Percentiles rank a stretch among this genome's conserved stretches.
Conservation (phyloP, 371 early-diverging fungal genomes). For the Mucor indicus region DNA sequence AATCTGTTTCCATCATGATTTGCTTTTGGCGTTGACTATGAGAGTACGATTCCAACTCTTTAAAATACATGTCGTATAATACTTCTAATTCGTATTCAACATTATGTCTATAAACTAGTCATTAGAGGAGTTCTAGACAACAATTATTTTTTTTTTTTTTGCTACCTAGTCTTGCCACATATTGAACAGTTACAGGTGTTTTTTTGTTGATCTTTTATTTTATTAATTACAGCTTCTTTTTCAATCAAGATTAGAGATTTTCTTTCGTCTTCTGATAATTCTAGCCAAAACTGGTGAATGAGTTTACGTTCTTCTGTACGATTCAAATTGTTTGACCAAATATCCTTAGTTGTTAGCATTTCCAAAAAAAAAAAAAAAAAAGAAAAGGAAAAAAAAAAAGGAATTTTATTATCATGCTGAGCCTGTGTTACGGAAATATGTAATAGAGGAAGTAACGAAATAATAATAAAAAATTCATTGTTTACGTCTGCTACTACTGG, state of each 20-base stretch:
- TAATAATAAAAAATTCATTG: no score
- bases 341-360: no score
- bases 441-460: no score
- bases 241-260: constrained; percentile 82
- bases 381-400: no score
- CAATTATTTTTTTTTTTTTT: background rate
- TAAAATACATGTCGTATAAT: constrained; percentile 90
- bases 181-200: constrained; percentile 87
- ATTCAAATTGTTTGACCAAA: constrained; percentile 76
- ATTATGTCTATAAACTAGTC: no score
- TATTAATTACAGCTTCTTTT: constrained; percentile 87
- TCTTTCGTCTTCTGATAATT: constrained; percentile 82
- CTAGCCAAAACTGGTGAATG: constrained; percentile 90
- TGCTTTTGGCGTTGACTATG: constrained; percentile 70
- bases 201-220: constrained; percentile 92
- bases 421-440: no score
- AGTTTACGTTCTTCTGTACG: constrained; percentile 78
- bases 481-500: no score
- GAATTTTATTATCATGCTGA: no score
- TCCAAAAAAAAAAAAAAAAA: no score
- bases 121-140: constrained; percentile 68
- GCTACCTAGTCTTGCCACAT: constrained; percentile 82
- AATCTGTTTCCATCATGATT: no score
- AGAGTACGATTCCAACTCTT: constrained; percentile 86
- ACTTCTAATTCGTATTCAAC: constrained; percentile 90